These are phyloP conservation scores for Cyberlindnera lachancei DNA, from an alignment of 805 yeast genomes.

Conservation along the genomic window DNA sequence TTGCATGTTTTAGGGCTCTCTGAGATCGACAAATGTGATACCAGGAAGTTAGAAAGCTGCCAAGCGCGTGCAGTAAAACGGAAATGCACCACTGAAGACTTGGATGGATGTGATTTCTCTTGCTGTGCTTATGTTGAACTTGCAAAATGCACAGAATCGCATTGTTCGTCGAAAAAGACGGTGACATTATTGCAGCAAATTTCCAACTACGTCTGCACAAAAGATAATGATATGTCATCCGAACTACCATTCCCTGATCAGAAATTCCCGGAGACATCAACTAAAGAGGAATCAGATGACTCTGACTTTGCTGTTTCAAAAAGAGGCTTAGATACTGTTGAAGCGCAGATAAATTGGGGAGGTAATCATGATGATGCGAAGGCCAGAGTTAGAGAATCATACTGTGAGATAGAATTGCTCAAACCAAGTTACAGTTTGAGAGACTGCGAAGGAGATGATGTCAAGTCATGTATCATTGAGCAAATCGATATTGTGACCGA, in stretches of 20 bases:
- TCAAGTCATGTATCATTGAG: slow-evolving; percentile 18
- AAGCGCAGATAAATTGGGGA: slow-evolving; percentile 9
- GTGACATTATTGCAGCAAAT: background rate
- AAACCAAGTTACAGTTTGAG: slow-evolving; percentile 17
- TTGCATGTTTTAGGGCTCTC: too few species aligned
- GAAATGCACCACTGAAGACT: slow-evolving; percentile 9
- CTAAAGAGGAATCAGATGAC: too few species aligned
- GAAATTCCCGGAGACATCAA: too few species aligned
- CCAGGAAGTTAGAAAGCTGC: background rate
- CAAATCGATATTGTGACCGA: slow-evolving; percentile 14
- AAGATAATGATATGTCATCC: background rate
- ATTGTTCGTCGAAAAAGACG: background rate
- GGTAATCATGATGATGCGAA: slow-evolving; percentile 22
- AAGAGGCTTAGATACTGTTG: slow-evolving; percentile 5
- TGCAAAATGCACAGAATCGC: background rate
- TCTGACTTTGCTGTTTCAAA: background rate
- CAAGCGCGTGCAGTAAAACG: background rate
- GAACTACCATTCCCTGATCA: background rate
- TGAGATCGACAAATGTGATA: background rate
- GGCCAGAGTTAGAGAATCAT: slow-evolving; percentile 12
- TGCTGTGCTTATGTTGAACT: background rate
- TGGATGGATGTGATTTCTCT: background rate
- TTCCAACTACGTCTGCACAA: background rate
- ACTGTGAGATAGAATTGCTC: slow-evolving; percentile 16
- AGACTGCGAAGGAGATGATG: slow-evolving; percentile 14